These are phyloP conservation scores for Thelonectria discophora DNA, from an alignment of 2,329 filamentous ascomycete species.

Conservation along the genomic window DNA sequence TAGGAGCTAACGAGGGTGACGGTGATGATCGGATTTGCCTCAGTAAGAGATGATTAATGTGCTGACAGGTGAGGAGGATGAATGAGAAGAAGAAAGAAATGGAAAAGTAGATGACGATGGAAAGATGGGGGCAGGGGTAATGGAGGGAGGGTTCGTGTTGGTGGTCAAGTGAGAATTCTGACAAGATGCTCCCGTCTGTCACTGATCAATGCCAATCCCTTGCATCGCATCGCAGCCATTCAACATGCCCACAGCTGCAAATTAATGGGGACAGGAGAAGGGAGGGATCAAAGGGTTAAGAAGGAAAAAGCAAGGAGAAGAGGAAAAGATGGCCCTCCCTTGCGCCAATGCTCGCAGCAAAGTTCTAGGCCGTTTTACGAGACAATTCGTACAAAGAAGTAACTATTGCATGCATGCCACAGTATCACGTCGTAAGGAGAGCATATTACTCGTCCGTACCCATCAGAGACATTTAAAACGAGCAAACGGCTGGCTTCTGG, in stretches of 20 bases:
- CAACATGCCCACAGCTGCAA: neutral
- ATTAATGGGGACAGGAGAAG: neutral
- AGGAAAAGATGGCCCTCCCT: constrained; percentile 15
- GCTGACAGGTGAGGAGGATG: neutral
- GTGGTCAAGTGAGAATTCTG: neutral
- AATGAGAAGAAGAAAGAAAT: neutral
- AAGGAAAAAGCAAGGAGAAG: neutral
- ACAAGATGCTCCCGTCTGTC: too few species aligned
- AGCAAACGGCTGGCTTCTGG: too few species aligned
- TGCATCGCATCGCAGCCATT: constrained; percentile 11
- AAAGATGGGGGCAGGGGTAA: neutral
- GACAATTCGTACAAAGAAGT: constrained; percentile 10
- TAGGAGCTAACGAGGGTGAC: neutral
- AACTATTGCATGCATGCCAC: neutral
- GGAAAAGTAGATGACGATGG: constrained; percentile 5
- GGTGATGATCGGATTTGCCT: neutral
- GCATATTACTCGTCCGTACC: neutral
- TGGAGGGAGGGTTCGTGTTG: neutral
- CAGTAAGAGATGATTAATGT: neutral
- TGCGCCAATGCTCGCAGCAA: neutral
- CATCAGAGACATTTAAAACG: too few species aligned
- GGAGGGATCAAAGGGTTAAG: constrained; percentile 4
- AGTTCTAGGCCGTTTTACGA: constrained; percentile 25
- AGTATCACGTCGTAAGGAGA: constrained; percentile 6
- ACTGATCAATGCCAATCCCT: constrained; percentile 4